A percentile compares a stretch with the other conserved stretches of the same genome.
These are phyloP conservation scores for Stachybotrys elegans DNA, from an alignment of 2,329 filamentous ascomycete species.

Conservation along the genomic window DNA sequence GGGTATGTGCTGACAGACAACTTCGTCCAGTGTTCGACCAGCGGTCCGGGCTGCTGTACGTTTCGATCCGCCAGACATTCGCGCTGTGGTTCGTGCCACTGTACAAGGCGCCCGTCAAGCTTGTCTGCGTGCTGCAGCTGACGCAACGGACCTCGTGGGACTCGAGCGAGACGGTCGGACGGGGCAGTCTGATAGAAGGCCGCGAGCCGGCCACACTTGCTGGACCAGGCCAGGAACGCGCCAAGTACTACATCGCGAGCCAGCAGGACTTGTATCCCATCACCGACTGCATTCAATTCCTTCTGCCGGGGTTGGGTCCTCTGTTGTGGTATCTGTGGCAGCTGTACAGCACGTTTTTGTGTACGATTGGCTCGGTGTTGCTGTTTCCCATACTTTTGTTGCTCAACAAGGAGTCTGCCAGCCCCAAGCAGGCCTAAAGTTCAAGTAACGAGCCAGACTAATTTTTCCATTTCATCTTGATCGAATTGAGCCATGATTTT, in stretches of 20 bases:
- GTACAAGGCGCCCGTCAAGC: conserved; percentile 60
- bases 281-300: conserved; percentile 69
- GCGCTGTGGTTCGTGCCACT: conserved; percentile 73
- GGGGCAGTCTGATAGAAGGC: conserved; percentile 5
- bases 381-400: conserved; percentile 29
- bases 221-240: conserved; percentile 14
- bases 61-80: conserved; percentile 70
- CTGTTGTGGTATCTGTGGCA: conserved; percentile 56
- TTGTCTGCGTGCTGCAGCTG: conserved; percentile 65
- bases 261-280: conserved; percentile 83
- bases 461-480: too few relatives aligned
- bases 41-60: conserved; percentile 61
- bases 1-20: too few relatives aligned
- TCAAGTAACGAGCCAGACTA: too few relatives aligned
- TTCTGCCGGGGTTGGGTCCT: conserved; percentile 54
- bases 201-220: conserved; percentile 10
- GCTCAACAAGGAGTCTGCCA: conserved; percentile 18
- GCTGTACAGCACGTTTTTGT: conserved; percentile 58
- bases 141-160: conserved; percentile 33
- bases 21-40: conserved; percentile 58
- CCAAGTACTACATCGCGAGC: conserved; percentile 61
- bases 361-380: conserved; percentile 51
- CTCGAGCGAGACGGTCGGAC: conserved; percentile 9
- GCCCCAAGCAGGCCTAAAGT: too few relatives aligned
- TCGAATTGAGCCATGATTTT: too few relatives aligned